Conservation (phyloP, 148 eudicot species). For the Vaccinium darrowii region DNA sequence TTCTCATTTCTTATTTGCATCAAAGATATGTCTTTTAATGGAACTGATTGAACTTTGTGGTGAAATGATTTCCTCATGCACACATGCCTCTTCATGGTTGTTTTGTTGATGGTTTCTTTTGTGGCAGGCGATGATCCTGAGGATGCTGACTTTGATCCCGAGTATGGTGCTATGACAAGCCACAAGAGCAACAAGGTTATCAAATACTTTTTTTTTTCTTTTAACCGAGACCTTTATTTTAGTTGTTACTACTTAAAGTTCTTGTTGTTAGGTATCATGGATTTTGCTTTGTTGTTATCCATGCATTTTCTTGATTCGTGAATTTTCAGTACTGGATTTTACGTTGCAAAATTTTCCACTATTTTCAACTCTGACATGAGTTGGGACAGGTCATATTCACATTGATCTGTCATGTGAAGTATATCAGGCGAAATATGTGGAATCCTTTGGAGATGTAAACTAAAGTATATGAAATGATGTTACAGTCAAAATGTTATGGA, state of each 20-base stretch:
- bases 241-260: not conserved
- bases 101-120: constrained; percentile 10
- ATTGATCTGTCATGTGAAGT: not conserved
- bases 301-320: not conserved
- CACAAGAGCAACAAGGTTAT: constrained; percentile 49
- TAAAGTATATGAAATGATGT: not conserved
- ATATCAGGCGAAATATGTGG: not conserved
- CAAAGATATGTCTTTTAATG: not conserved
- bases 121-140: constrained; percentile 90
- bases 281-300: not conserved
- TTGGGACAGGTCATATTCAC: not conserved
- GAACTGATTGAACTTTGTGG: not conserved
- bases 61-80: not conserved
- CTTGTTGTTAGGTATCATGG: not conserved
- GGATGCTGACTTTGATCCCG: constrained; percentile 95
- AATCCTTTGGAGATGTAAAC: not conserved
- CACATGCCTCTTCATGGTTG: not conserved
- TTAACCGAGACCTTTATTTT: not conserved
- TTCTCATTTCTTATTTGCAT: not conserved
- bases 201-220: not conserved
- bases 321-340: not conserved
- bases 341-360: not conserved
- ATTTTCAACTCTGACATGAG: not conserved
- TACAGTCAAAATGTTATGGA: not conserved
- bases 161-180: constrained; percentile 45